Evolutionary conservation across 768 basidiomycete genomes (phyloP).

Genomic region (Termitomyces sp.): DNA sequence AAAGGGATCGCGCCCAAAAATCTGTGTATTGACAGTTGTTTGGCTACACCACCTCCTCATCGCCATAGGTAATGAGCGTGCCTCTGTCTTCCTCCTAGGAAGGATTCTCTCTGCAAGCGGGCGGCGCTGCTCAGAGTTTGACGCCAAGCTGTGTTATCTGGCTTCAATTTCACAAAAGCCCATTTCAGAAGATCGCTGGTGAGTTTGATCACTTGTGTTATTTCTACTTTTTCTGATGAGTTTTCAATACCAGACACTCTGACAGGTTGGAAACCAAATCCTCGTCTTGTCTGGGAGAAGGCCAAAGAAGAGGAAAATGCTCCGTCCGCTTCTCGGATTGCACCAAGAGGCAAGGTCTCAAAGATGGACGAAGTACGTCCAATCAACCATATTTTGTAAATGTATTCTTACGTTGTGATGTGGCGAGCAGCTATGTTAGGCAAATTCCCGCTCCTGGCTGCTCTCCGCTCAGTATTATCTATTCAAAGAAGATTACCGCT

Average conservation of each 20-base stretch:
- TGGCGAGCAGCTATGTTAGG: constrained; percentile 85
- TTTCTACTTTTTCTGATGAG: constrained; percentile 17
- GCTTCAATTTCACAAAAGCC: constrained; percentile 73
- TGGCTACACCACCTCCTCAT: constrained; percentile 22
- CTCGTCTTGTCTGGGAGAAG: constrained; percentile 63
- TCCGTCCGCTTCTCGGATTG: constrained; percentile 10
- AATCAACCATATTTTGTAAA: neutral
- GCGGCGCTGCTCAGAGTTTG: constrained; percentile 22
- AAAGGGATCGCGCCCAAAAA: constrained; percentile 1
- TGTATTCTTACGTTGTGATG: neutral
- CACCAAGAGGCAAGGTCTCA: constrained; percentile 40
- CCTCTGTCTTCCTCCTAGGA: constrained; percentile 72
- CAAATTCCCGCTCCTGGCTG: constrained; percentile 65
- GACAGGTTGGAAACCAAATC: constrained; percentile 80
- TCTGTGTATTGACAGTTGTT: constrained; percentile 15
- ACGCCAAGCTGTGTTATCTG: constrained; percentile 51
- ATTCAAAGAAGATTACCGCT: constrained; percentile 75
- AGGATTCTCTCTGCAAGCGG: constrained; percentile 58
- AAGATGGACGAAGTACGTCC: constrained; percentile 59
- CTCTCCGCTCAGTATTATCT: constrained; percentile 86
- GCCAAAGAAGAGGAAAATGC: constrained; percentile 43
- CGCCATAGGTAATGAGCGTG: constrained; percentile 12
- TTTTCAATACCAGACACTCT: constrained; percentile 83
- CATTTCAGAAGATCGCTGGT: constrained; percentile 68
- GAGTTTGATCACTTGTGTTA: constrained; percentile 15